A percentile compares a stretch with the other conserved stretches of the same genome.
phyloP scores from a whole-genome alignment of 2,329 filamentous ascomycete species.

The Fusarium fracticaudum region DNA sequence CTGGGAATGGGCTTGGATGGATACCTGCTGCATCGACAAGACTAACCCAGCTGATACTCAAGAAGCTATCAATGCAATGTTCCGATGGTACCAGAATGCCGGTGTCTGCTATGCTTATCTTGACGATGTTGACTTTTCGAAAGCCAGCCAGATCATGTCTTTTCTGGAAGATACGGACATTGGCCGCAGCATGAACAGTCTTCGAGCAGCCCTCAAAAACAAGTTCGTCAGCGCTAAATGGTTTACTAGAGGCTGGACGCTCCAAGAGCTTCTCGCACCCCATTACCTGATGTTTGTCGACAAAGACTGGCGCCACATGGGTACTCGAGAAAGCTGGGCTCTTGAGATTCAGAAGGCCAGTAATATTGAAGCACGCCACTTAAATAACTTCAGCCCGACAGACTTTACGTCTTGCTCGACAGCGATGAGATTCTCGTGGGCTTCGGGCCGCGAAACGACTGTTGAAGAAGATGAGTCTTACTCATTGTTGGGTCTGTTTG shows the following conservation, averaged over 20 bases:
- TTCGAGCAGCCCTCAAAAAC: no score
- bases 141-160: not conserved
- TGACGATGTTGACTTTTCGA: not conserved
- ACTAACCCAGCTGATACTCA: not conserved
- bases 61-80: not conserved
- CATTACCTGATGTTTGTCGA: not conserved
- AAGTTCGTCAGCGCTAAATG: no score
- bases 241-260: not conserved
- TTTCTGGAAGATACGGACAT: accelerated
- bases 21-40: not conserved
- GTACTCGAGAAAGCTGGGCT: not conserved
- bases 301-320: not conserved
- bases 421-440: not conserved
- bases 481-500: not conserved
- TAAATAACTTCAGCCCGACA: not conserved
- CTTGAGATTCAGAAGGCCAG: not conserved
- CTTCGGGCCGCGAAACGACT: not conserved
- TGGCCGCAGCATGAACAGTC: not conserved
- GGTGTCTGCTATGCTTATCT: not conserved
- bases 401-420: not conserved
- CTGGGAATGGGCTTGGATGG: not conserved
- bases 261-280: not conserved
- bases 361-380: not conserved
- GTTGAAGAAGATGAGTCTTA: not conserved
- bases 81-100: not conserved